phyloP scores from a whole-genome alignment of 768 basidiomycete genomes.

The Naganishia antarctica region DNA sequence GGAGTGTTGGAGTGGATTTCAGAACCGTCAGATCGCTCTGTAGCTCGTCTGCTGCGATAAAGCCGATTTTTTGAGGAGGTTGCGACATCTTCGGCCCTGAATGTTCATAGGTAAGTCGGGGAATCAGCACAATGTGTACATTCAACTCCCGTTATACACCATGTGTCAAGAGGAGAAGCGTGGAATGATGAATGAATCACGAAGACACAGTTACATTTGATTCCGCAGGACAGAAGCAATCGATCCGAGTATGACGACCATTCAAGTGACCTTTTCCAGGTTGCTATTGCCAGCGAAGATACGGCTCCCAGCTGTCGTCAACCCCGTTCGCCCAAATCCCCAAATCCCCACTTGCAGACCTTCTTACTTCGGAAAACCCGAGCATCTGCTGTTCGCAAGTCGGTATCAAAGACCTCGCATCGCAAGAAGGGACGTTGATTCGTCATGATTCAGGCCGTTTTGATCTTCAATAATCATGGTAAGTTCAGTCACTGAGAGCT shows the following conservation, averaged over 20 bases:
- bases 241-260: too few species aligned
- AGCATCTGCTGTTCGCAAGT: too few species aligned
- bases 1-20: background rate
- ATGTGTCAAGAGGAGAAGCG: background rate
- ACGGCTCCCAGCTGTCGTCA: too few species aligned
- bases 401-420: too few species aligned
- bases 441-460: slow-evolving; percentile 49
- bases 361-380: too few species aligned
- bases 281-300: too few species aligned
- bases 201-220: slow-evolving; percentile 1
- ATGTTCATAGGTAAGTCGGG: too few species aligned
- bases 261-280: too few species aligned
- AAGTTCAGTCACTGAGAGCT: slow-evolving; percentile 60
- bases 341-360: too few species aligned
- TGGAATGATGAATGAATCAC: background rate
- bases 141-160: too few species aligned
- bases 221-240: slow-evolving; percentile 11
- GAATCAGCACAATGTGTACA: too few species aligned
- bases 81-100: background rate
- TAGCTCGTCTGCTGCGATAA: background rate
- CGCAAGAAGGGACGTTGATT: background rate
- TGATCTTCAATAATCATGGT: slow-evolving; percentile 89
- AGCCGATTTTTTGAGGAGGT: background rate
- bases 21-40: background rate
- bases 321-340: too few species aligned